phyloP scores from a whole-genome alignment of 75 land plant genomes.

The Isoetes taiwanensis region DNA sequence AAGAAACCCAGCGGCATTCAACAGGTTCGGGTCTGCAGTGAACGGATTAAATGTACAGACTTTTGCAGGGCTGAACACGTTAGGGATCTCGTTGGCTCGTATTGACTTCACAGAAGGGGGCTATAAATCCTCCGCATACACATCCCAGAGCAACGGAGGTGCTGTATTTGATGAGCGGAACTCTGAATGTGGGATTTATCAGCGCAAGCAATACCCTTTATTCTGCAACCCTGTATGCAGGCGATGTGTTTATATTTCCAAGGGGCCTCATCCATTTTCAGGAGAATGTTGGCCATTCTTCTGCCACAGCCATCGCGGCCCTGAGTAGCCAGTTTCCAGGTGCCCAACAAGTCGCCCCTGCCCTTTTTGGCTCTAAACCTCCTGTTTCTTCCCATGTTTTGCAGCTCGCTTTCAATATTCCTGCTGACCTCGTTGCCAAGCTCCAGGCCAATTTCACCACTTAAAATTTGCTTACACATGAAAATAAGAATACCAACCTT shows the following conservation, averaged over 20 bases:
- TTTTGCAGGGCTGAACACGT: no score
- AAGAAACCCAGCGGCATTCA: no score
- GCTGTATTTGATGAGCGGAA: slow-evolving; percentile 10
- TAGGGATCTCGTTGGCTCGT: no score
- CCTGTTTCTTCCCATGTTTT: no score
- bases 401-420: no score
- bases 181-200: slow-evolving; percentile 19
- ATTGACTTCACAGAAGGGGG: no score
- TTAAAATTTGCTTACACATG: no score
- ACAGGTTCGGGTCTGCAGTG: no score
- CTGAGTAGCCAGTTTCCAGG: slow-evolving; percentile 19
- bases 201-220: slow-evolving; percentile 19
- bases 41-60: no score
- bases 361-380: slow-evolving; percentile 9
- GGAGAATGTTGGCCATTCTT: neutral
- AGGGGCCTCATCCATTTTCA: slow-evolving; percentile 17
- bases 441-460: no score
- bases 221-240: slow-evolving; percentile 6
- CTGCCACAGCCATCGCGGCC: slow-evolving; percentile 2
- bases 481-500: no score
- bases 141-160: slow-evolving; percentile 24
- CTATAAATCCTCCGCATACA: slow-evolving; percentile 17
- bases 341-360: slow-evolving; percentile 6
- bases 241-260: slow-evolving; percentile 29
- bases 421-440: no score